Evolutionary conservation across 2,329 filamentous ascomycete genomes (phyloP), one percentile per base, ranked within the genome.

Genomic region (Colletotrichum costaricense): DNA sequence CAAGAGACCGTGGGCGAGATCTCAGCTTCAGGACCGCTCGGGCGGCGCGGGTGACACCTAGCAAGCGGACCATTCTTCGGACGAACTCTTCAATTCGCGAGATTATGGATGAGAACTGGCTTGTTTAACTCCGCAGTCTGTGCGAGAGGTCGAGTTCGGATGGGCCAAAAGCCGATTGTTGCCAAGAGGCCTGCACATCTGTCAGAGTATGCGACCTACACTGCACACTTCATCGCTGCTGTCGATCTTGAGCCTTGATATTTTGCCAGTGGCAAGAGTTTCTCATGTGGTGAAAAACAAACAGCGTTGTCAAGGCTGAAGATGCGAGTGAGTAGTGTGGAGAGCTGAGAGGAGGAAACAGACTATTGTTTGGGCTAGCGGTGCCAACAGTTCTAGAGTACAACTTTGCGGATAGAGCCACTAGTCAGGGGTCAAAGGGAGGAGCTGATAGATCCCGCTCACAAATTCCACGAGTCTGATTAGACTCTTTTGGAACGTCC

Each of bases 111-210:
- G 16, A 56, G n/a, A 42, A 22, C 22, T 22, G 24, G 16, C 24
- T 38, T 42, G 38, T 42, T 46, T 58, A 30, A 62, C 24, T 42
- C 4, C 14, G 30, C 46, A 63, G 66, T 56, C 57, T 42, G 66
- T 68, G 66, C 66, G 28, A 35, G 24, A 3, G 33, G 3, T 67
- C n/a, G 28, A 62, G 56, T 52, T 54, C 24, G 22, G 56, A 67
- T 12, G 19, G 14, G 22, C 8, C 52, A 52, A 19, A 12, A 4
- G 46, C n/a, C 4, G 24, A 56, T 26, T 19, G 11, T 38, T 22
- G 66, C 33, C 24, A 63, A 68, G 49, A 35, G 33, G 16, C 9
- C 28, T 22, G 16, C 4, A 16, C 11, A 24, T n/a, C 33, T 63
- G 66, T 63, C 66, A 68, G 38, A 35, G 22, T 33, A n/a, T 33